Evolutionary conservation across 441 rosid genomes (phyloP), one percentile per base, ranked within the genome.

Genomic region (Erysimum cheiri): DNA sequence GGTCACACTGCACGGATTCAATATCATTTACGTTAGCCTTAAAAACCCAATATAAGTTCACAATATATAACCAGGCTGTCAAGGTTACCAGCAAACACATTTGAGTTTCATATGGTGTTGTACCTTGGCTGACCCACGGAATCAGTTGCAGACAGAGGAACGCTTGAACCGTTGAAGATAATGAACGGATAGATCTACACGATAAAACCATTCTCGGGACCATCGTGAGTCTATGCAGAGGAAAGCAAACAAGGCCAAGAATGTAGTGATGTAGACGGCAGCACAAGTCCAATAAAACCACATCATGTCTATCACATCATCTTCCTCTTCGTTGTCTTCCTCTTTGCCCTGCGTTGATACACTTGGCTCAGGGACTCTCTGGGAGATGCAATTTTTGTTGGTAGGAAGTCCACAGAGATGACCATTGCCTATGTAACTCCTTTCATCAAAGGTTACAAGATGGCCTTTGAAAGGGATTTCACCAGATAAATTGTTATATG

Each of bases 281-380:
- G 37, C 55, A 61, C 55, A 62, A 32, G 63, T 71, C 75, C 75
- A 71, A 5, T 41, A 41, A 41, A 41, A 41, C 46, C 46, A 41
- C 15, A 41, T 15, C 15, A 41, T 41, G 17, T 41, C 15, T 41
- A 41, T 41, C 15, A 41, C 17, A 41, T 41, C 74, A 40, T 11
- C 68, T 2, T 22, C 69, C 14, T 14, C 70, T 8, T 39, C 43
- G 5, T 11, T 39, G 43, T 69, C 60, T 35, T 59, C 46, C 8
- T n/a, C 67, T 0, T 28, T 47, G 22, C 0, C 32, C 49, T 60
- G 19, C 11, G 52, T 19, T 41, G 47, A 5, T 41, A 14, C 47
- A 41, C 47, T 41, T 41, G 17, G 47, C 47, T 41, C 19, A n/a
- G 4, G 47, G 47, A 41, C 47, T 41, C 19, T 41, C 44, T 11